Evolutionary conservation across 148 eudicot species (phyloP), one percentile per base, ranked within the genome.

Genomic region (Rhododendron ovatum): DNA sequence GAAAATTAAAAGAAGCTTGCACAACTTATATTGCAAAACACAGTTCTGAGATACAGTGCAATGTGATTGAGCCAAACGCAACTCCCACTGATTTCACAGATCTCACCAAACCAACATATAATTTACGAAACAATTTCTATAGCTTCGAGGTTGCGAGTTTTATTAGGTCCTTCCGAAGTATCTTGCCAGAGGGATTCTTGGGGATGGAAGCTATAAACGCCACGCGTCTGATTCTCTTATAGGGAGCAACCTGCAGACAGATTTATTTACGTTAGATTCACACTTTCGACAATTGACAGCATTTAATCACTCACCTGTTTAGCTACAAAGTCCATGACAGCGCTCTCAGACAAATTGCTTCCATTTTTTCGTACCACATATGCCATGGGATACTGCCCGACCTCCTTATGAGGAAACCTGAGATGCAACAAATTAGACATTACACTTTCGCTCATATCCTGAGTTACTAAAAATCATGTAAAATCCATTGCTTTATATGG

Each of bases 311-410:
- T 95, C 50, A 47, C 50, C 50, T 94, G 98, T 83, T 90, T 91
- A 51, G 95, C 92, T 43, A 93, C 89, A 80, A 95, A 98, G 20
- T 98, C 95, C 95, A 94, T 95, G 87, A 98, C 90, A 69, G 55
- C 55, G 14, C 55, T 51, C 10, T 51, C 55, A 13, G 55, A 89
- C 65, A 94, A 81, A 65, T 86, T 33, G 83, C 91, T 90, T 79
- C 92, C 95, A 39, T 84, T 83, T 91, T 92, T 95, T 37, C 94
- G 89, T 35, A 98, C 98, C 69, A 98, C 96, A 80, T 98, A 98
- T 6, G 98, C 99, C 98, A 95, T 98, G 26, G 98, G 99, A 90
- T 57, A 88, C 83, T 98, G 99, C 35, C 99, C 99, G 26, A 90
- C 98, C 47, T 90, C 93, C 90, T 87, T 90, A 81, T 98, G 96